Evolutionary conservation across 148 eudicot species (phyloP).

Genomic region (Oxyria digyna): DNA sequence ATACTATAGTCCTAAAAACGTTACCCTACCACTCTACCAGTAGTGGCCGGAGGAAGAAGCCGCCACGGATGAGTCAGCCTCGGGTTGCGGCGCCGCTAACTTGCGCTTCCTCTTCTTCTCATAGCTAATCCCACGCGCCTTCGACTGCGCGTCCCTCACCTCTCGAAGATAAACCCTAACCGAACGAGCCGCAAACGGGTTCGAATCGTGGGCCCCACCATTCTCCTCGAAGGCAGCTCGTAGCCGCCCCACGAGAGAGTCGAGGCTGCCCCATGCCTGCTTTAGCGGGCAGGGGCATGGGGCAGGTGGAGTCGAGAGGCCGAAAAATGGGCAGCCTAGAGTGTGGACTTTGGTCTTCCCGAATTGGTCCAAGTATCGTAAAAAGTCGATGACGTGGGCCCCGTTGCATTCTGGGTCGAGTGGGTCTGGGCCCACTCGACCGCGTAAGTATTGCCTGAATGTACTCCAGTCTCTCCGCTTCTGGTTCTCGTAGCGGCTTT

Average conservation of each 20-base stretch:
- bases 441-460: constrained; percentile 47
- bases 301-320: constrained; percentile 44
- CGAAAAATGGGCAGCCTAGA: constrained; percentile 38
- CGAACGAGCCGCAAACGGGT: constrained; percentile 41
- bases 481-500: constrained; percentile 61
- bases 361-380: constrained; percentile 30
- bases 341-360: constrained; percentile 51
- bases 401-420: constrained; percentile 49
- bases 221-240: constrained; percentile 48
- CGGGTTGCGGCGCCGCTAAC: background rate
- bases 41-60: background rate
- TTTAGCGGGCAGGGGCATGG: constrained; percentile 44
- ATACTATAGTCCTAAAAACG: too few relatives aligned
- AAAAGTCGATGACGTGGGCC: constrained; percentile 43
- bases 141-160: constrained; percentile 43
- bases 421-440: constrained; percentile 18
- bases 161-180: constrained; percentile 34
- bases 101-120: constrained; percentile 53
- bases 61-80: background rate
- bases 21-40: background rate
- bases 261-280: constrained; percentile 62
- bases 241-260: constrained; percentile 43
- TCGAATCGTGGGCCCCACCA: constrained; percentile 19
- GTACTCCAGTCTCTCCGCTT: constrained; percentile 79
- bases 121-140: constrained; percentile 46